phyloP scores from a whole-genome alignment of 495 filamentous ascomycete species.

The Neurospora sp. region DNA sequence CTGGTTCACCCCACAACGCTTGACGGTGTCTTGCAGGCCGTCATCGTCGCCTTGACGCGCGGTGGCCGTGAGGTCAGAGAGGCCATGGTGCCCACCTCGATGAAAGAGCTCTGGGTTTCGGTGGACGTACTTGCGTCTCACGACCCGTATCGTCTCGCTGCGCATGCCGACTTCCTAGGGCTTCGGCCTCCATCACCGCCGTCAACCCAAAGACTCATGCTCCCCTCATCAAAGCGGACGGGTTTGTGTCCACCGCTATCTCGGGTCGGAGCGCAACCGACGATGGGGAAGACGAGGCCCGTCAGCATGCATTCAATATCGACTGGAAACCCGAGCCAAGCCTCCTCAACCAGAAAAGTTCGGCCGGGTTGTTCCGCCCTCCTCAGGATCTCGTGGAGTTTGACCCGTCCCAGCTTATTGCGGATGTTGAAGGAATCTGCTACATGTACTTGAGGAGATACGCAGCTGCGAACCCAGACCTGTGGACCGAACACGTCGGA shows the following conservation, averaged over 20 bases:
- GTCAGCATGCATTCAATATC: conserved; percentile 7
- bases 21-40: conserved; percentile 5
- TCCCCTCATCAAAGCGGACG: conserved; percentile 1
- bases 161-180: neutral
- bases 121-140: neutral
- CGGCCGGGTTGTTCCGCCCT: conserved; percentile 1
- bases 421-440: conserved; percentile 9
- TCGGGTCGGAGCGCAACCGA: neutral
- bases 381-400: conserved; percentile 9
- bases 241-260: conserved; percentile 1
- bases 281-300: neutral
- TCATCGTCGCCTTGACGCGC: conserved; percentile 1
- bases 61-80: neutral
- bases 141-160: neutral
- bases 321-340: conserved; percentile 27
- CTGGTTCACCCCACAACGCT: conserved; percentile 3
- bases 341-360: neutral
- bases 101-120: conserved; percentile 5
- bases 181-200: conserved; percentile 3
- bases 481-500: conserved; percentile 1
- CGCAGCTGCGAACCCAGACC: conserved; percentile 6
- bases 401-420: conserved; percentile 6
- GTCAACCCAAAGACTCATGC: neutral
- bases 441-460: conserved; percentile 10
- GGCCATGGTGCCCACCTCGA: conserved; percentile 6